phyloP scores from a whole-genome alignment of 2,329 filamentous ascomycete species.

The Myriosclerotinia scirpicola region DNA sequence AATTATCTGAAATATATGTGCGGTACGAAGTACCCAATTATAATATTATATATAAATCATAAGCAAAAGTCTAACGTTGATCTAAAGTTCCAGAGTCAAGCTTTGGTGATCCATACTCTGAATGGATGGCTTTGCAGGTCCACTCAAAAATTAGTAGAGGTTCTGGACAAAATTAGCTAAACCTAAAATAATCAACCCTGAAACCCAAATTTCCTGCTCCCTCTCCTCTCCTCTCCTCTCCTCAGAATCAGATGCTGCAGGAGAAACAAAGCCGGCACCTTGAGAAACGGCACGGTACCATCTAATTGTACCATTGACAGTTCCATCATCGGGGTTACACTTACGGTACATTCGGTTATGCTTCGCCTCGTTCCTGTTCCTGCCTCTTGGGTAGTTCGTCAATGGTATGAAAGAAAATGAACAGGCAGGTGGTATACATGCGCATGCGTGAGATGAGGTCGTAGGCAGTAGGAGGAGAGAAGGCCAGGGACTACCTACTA shows the following conservation, averaged over 20 bases:
- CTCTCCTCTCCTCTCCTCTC: too few species aligned
- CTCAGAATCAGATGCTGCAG: conserved; percentile 9
- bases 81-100: conserved; percentile 19
- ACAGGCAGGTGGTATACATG: not conserved
- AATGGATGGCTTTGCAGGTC: not conserved
- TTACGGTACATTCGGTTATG: conserved; percentile 6
- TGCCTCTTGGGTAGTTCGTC: not conserved
- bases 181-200: not conserved
- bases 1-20: not conserved
- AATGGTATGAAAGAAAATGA: conserved; percentile 1
- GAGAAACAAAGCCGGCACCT: conserved; percentile 1
- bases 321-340: not conserved
- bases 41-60: too few species aligned
- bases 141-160: not conserved
- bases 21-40: conserved; percentile 2
- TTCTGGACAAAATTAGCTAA: not conserved
- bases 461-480: not conserved
- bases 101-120: not conserved
- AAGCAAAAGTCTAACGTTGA: too few species aligned
- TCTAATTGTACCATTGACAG: not conserved
- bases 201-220: conserved; percentile 22
- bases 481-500: conserved; percentile 1
- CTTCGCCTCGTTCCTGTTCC: conserved; percentile 19
- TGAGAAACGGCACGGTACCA: conserved; percentile 2
- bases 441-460: conserved; percentile 4